A percentile compares a stretch with the other conserved stretches of the same genome.
phyloP scores from a whole-genome alignment of 139 green algal genomes.

The Closterium sp. region DNA sequence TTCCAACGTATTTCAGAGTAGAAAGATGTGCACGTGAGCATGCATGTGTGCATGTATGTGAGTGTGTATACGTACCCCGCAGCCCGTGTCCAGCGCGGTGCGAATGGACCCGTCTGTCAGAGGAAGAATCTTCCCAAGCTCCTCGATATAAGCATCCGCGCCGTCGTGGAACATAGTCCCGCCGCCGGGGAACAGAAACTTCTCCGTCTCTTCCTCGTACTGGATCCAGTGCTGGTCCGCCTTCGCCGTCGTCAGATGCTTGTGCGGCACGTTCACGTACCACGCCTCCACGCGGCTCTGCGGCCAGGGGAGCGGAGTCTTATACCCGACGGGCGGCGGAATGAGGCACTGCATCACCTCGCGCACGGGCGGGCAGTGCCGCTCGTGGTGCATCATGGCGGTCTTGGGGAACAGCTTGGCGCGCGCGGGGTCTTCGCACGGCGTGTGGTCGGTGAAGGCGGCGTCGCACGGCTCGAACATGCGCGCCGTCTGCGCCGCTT shows the following conservation, averaged over 20 bases:
- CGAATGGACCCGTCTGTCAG: constrained; percentile 11
- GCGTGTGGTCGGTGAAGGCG: constrained; percentile 14
- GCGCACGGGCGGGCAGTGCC: constrained; percentile 4
- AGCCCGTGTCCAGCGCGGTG: constrained; percentile 27
- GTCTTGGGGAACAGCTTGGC: not conserved
- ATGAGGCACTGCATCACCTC: constrained; percentile 24
- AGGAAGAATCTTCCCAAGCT: constrained; percentile 14
- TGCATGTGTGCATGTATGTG: too few species aligned
- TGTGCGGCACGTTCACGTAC: constrained; percentile 35
- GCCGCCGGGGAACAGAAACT: constrained; percentile 31
- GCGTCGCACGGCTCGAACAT: not conserved
- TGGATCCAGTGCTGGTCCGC: constrained; percentile 34
- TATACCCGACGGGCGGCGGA: constrained; percentile 19
- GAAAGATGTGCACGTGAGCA: too few species aligned
- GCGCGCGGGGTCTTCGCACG: constrained; percentile 16
- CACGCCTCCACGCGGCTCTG: constrained; percentile 2
- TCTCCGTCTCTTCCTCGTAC: constrained; percentile 18
- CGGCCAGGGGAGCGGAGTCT: constrained; percentile 28
- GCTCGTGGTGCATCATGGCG: not conserved
- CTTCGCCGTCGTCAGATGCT: constrained; percentile 19
- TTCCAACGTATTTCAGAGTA: too few species aligned
- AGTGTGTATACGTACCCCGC: constrained; percentile 6
- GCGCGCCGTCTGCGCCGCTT: not conserved
- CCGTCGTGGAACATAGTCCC: constrained; percentile 33
- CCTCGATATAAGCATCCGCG: constrained; percentile 10